Base-by-base conservation (phyloP, 768 basidiomycete genomes). In the Termitomyces titanicus region DNA sequence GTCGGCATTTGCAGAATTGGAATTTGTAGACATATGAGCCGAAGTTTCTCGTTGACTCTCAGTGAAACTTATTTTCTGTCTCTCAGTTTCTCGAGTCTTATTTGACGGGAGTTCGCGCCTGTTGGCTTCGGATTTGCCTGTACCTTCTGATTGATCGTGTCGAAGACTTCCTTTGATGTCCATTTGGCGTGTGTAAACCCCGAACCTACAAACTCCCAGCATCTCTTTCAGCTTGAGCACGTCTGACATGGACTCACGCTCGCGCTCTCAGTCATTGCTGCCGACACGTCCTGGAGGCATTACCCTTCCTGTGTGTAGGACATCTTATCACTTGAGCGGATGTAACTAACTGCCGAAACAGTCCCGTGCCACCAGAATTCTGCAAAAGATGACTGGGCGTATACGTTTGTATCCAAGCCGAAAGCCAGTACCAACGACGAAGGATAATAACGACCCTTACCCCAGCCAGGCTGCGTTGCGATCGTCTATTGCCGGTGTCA, bases 331-430 rank as follows among this genome's bases (percentile, higher is more conserved):
- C 24, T 9, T 34, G 39, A n/a, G 12, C 6, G 24, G 24, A n/a
- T 17, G 12, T 29, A 17, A 33, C 37, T 59, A 45, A 59, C 34
- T n/a, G 33, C 34, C 37, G 7, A 60, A 2, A 35, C 22, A 74
- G 73, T 55, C 60, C 42, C 63, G 69, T 22, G 49, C 73, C 53
- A 67, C 65, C 69, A 66, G 70, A 65, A 60, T 80, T 66, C 51
- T 70, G 61, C 68, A 79, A 61, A 71, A 76, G 61, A 63, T 72
- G 63, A 68, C 72, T 53, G 67, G 68, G 33, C 69, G 70, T 46
- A 64, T 73, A 43, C 71, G 77, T 33, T 39, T 51, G 12, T n/a
- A 50, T 37, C 34, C 54, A 49, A 55, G 25, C 39, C 49, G 44
- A 24, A 56, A 56, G 33, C 20, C 42, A 27, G 35, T 17, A n/a